A percentile compares a stretch with the other conserved stretches of the same genome.
Conservation (phyloP, 768 basidiomycete genomes). For the Phaeolepiota aurea region DNA sequence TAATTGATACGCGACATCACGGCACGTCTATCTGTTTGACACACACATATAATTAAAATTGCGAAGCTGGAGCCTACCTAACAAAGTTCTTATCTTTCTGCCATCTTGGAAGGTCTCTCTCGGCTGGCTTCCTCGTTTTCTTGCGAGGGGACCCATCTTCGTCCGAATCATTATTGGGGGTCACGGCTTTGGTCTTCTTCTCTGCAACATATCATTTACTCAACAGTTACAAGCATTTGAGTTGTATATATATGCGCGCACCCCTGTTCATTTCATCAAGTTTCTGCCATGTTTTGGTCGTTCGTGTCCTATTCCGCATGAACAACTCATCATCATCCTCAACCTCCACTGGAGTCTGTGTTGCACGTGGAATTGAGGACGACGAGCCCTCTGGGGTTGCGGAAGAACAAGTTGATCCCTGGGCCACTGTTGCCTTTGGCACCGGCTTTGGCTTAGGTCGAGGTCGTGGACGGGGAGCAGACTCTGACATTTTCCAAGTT, state of each 20-base stretch:
- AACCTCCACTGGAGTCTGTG: slow-evolving; percentile 16
- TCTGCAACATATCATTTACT: slow-evolving; percentile 6
- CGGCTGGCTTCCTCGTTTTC: slow-evolving; percentile 28
- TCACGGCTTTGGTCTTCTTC: slow-evolving; percentile 7
- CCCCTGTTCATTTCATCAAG: slow-evolving; percentile 51
- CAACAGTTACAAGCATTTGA: neutral
- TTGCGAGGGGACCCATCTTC: slow-evolving; percentile 23
- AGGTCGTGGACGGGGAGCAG: slow-evolving; percentile 41
- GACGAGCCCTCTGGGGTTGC: slow-evolving; percentile 8
- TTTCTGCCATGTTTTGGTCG: slow-evolving; percentile 48
- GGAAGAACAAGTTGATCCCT: slow-evolving; percentile 7
- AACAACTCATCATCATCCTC: slow-evolving; percentile 64
- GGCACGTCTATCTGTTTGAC: too few species aligned
- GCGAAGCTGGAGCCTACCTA: slow-evolving; percentile 25
- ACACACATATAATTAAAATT: neutral
- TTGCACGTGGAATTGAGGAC: slow-evolving; percentile 12
- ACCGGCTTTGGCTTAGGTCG: slow-evolving; percentile 49
- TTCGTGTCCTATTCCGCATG: slow-evolving; percentile 55
- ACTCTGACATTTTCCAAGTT: slow-evolving; percentile 25
- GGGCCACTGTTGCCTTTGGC: slow-evolving; percentile 13
- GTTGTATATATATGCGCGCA: slow-evolving; percentile 17
- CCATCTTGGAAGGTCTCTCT: slow-evolving; percentile 29
- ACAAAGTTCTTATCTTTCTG: slow-evolving; percentile 26
- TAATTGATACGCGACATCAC: neutral
- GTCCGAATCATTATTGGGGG: slow-evolving; percentile 16